Evolutionary conservation across 352 stramenopile species (phyloP).

Genomic region (Phytophthora niederhauseri): DNA sequence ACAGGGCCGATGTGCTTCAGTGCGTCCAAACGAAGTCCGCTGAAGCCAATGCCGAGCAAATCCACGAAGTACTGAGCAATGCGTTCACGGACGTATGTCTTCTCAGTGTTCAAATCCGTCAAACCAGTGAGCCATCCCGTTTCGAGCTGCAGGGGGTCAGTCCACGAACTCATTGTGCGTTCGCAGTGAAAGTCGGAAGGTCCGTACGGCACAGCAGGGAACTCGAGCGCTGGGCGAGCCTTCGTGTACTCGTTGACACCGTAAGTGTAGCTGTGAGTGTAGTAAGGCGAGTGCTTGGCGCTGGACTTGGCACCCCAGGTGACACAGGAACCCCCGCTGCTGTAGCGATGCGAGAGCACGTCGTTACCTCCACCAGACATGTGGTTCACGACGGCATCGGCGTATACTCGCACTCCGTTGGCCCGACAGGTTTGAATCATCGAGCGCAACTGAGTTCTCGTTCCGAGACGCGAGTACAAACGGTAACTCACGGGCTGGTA

Average conservation of each 20-base stretch:
- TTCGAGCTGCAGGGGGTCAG: constrained; percentile 43
- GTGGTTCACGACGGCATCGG: constrained; percentile 68
- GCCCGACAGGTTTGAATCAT: constrained; percentile 75
- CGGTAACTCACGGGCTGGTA: constrained; percentile 75
- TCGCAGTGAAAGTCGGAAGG: constrained; percentile 74
- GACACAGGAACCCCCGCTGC: constrained; percentile 28
- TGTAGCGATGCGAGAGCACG: constrained; percentile 41
- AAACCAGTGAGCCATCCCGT: constrained; percentile 53
- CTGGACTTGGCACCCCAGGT: constrained; percentile 49
- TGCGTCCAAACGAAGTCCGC: constrained; percentile 68
- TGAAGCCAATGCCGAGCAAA: constrained; percentile 70
- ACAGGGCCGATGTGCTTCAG: constrained; percentile 66
- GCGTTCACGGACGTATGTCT: constrained; percentile 60
- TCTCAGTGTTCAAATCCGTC: constrained; percentile 62
- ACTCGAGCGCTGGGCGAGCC: constrained; percentile 53
- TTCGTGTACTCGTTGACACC: constrained; percentile 51
- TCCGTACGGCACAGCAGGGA: constrained; percentile 59
- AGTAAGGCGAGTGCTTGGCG: constrained; percentile 47
- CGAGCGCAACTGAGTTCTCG: constrained; percentile 49
- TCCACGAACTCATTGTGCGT: constrained; percentile 45
- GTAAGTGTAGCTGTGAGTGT: constrained; percentile 53
- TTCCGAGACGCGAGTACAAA: constrained; percentile 59
- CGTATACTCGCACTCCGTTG: constrained; percentile 67
- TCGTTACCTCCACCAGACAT: constrained; percentile 60
- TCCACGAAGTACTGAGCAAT: constrained; percentile 81